phyloP scores from a whole-genome alignment of 2,329 filamentous ascomycete genomes.

The Cladosporium sp. region DNA sequence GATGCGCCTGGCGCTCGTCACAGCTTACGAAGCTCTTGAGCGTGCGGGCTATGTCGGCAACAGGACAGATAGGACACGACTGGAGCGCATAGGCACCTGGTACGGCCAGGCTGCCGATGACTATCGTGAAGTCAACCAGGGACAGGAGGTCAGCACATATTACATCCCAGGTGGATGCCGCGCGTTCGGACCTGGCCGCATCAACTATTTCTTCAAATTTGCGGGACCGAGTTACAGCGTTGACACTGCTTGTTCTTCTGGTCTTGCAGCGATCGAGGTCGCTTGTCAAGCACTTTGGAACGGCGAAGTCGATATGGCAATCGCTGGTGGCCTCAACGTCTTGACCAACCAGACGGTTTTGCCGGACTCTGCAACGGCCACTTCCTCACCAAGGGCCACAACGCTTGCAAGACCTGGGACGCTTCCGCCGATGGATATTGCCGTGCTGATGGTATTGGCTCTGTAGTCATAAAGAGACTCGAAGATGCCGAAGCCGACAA shows the following conservation, averaged over 20 bases:
- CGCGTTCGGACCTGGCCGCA: constrained; percentile 31
- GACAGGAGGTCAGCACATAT: constrained; percentile 32
- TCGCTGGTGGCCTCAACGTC: constrained; percentile 34
- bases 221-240: constrained; percentile 29
- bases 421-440: constrained; percentile 35
- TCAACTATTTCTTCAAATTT: constrained; percentile 31
- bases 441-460: constrained; percentile 32
- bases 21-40: constrained; percentile 33
- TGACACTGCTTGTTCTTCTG: constrained; percentile 36
- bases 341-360: constrained; percentile 31
- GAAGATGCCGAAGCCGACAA: constrained; percentile 37
- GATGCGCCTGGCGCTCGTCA: constrained; percentile 29
- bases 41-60: constrained; percentile 31
- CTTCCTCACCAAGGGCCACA: constrained; percentile 28
- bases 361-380: constrained; percentile 31
- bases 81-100: constrained; percentile 36
- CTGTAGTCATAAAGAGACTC: constrained; percentile 35
- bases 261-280: constrained; percentile 26
- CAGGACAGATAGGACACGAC: constrained; percentile 32
- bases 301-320: constrained; percentile 32
- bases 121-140: constrained; percentile 31
- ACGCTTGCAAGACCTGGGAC: constrained; percentile 32
- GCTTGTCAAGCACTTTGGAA: constrained; percentile 33
- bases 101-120: constrained; percentile 40
- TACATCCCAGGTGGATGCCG: constrained; percentile 28